Evolutionary conservation across 352 stramenopile species (phyloP), one percentile per base, ranked within the genome.

Genomic region (Globisporangium okanoganense): DNA sequence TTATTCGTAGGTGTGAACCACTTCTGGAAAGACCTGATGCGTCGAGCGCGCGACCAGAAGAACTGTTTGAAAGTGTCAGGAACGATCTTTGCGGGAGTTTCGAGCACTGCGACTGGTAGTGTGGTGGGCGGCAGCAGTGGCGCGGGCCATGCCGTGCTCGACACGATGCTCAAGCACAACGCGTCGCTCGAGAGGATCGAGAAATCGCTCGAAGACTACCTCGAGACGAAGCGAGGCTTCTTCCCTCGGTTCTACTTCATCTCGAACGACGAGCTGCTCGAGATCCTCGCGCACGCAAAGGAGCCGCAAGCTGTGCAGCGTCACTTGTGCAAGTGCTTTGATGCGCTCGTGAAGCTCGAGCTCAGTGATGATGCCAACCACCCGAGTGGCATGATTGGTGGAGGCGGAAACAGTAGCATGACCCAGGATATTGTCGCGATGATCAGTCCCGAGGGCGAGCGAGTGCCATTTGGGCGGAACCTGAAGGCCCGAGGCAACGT

Each of bases 161-260:
- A 93, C 33, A 85, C 58, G 27, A 61, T 93, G 27, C 64, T 71
- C 62, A 89, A 87, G 27, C 84, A 92, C 67, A 92, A 92, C 56
- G 45, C 57, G 20, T 85, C 81, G 3, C 68, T 94, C 1, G 85
- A 94, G 25, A 72, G 67, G 22, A 86, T 92, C 31, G 79, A 91
- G 52, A 94, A 94, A 56, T 91, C 82, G 5, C 66, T 94, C 1
- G 83, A 91, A 64, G 85, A 92, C 54, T 94, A 94, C 27, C 31
- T 94, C 5, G 83, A 93, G 64, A 89, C 80, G 7, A 96, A 96
- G 48, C 85, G 88, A n/a, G 67, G 73, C 13, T 77, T 81, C 31
- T 96, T 96, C 60, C 85, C 88, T 1, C 75, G 88, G 1, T 96
- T 96, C 48, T 96, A 92, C 56, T 96, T 95, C 59, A 86, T 96